A percentile compares a stretch with the other conserved stretches of the same genome.
These are phyloP conservation scores for Auriculariales sp. DNA, from an alignment of 768 basidiomycete genomes.

Conservation along the genomic window DNA sequence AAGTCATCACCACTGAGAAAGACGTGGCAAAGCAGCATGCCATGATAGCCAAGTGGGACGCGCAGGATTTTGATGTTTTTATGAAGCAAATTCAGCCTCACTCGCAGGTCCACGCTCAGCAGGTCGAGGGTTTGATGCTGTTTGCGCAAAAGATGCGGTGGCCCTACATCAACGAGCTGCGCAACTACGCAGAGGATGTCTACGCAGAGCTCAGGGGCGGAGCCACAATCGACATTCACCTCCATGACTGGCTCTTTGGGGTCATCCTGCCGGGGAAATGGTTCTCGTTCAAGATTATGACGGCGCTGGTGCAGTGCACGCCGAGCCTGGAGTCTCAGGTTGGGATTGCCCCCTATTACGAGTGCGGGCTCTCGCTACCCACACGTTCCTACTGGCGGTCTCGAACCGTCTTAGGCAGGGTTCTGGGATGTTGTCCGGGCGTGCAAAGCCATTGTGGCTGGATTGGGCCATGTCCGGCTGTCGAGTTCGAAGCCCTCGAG, in stretches of 20 bases:
- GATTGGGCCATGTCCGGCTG: constrained; percentile 4
- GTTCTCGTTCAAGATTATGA: constrained; percentile 4
- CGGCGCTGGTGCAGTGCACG: not conserved
- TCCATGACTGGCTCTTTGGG: constrained; percentile 5
- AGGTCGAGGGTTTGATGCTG: constrained; percentile 3
- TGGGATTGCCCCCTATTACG: constrained; percentile 3
- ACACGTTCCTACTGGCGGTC: too few relatives aligned
- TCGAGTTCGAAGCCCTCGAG: not conserved
- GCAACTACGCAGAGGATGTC: not conserved
- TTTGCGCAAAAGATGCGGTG: constrained; percentile 4
- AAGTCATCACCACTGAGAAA: not conserved
- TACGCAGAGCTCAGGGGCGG: not conserved
- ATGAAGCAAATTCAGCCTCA: not conserved
- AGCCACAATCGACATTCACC: constrained; percentile 2
- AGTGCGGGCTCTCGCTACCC: too few relatives aligned
- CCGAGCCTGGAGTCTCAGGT: not conserved
- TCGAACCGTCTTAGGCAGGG: too few relatives aligned
- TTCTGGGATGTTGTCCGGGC: not conserved
- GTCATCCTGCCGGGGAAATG: constrained; percentile 4
- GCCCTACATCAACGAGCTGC: constrained; percentile 2
- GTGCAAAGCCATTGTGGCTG: not conserved
- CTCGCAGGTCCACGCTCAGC: constrained; percentile 2
- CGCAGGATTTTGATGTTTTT: not conserved
- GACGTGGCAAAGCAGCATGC: not conserved
- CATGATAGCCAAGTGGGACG: not conserved